Conservation (phyloP, 78 protist genomes). For the Chrysochromulina tobinii region DNA sequence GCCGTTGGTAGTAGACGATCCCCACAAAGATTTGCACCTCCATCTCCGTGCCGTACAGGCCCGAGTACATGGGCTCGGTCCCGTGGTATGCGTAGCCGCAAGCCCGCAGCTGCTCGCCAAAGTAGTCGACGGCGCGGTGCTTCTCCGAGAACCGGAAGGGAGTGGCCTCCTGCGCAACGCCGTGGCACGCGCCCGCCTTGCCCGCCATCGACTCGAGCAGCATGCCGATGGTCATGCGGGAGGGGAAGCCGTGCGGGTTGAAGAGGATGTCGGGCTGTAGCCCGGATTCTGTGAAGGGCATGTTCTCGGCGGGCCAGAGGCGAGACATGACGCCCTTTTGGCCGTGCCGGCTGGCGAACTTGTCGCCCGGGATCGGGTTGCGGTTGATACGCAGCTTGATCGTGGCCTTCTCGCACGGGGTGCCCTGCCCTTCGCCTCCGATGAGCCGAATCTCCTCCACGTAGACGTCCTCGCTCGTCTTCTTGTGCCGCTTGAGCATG, state of each 20-base stretch:
- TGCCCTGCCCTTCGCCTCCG: background rate
- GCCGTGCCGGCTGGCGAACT: constrained; percentile 96
- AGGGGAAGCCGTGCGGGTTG: constrained; percentile 98
- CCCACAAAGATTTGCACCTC: constrained; percentile 88
- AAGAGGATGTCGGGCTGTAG: constrained; percentile 85
- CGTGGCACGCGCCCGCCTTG: constrained; percentile 90
- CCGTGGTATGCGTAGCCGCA: constrained; percentile 95
- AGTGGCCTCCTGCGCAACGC: constrained; percentile 87
- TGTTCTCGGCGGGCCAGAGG: constrained; percentile 85
- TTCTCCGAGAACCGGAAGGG: constrained; percentile 85
- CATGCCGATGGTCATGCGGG: constrained; percentile 99
- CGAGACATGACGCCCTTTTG: constrained; percentile 89
- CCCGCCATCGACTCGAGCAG: constrained; percentile 94
- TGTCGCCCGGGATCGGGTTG: constrained; percentile 95
- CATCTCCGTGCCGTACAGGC: constrained; percentile 85
- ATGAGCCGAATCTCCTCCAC: constrained; percentile 54
- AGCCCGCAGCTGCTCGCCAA: constrained; percentile 83
- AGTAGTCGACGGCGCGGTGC: constrained; percentile 79
- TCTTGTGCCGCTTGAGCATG: constrained; percentile 32
- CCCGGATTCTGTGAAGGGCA: constrained; percentile 97
- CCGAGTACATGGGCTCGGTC: constrained; percentile 85
- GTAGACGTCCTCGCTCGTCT: background rate
- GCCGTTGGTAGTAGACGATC: constrained; percentile 96
- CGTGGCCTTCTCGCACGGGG: background rate
- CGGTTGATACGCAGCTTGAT: constrained; percentile 26